These are phyloP conservation scores for Fraxinus anomala DNA, from an alignment of 257 asterid species.

Conservation along the genomic window DNA sequence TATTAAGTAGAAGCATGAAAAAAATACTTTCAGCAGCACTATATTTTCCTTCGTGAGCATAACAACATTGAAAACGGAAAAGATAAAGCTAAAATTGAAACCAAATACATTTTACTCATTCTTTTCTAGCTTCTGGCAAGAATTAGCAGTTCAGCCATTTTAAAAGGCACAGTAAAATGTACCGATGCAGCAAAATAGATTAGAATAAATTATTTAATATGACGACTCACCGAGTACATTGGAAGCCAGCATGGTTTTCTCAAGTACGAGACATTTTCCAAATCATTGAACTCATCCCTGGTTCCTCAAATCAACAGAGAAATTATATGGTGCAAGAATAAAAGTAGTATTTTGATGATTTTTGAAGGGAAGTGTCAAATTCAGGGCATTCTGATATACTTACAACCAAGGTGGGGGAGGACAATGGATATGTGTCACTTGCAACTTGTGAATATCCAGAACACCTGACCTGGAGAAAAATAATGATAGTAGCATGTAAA, in stretches of 20 bases:
- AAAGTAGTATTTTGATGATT: background rate
- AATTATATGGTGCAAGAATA: conserved; percentile 21
- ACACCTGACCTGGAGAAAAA: conserved; percentile 85
- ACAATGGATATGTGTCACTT: conserved; percentile 92
- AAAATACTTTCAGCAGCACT: background rate
- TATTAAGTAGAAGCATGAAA: background rate
- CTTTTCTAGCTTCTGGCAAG: background rate
- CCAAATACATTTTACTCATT: background rate
- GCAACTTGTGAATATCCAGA: conserved; percentile 63
- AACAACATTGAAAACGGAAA: conserved; percentile 7
- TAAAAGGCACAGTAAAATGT: conserved; percentile 16
- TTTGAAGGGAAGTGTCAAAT: conserved; percentile 13
- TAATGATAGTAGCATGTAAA: background rate
- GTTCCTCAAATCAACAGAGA: conserved; percentile 38
- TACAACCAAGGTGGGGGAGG: conserved; percentile 96
- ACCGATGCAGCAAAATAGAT: conserved; percentile 10
- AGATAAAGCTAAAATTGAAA: background rate
- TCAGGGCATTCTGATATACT: conserved; percentile 37
- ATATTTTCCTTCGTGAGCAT: background rate
- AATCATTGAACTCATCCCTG: conserved; percentile 63
- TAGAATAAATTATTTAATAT: conserved; percentile 1
- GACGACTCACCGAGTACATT: conserved; percentile 62
- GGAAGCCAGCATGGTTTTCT: conserved; percentile 89
- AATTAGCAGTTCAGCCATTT: conserved; percentile 4
- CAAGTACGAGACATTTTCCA: conserved; percentile 51